Evolutionary conservation across 2,329 filamentous ascomycete species (phyloP).

Genomic region (Eutypella sp.): DNA sequence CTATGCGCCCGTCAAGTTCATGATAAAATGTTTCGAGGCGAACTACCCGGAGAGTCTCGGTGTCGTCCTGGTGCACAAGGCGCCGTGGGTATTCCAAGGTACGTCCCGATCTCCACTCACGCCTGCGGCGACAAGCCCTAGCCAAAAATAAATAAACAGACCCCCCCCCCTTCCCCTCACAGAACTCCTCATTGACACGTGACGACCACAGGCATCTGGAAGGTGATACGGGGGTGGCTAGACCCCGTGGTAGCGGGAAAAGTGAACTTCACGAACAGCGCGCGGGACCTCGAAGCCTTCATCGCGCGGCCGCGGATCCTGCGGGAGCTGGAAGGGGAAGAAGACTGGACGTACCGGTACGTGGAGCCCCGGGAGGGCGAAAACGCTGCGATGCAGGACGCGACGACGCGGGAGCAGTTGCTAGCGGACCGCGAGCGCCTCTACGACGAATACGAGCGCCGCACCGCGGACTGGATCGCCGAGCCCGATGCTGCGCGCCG

Average conservation of each 20-base stretch:
- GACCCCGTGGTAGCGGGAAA: slow-evolving; percentile 94
- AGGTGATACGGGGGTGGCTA: slow-evolving; percentile 90
- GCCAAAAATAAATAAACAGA: too few species aligned
- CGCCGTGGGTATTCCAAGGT: slow-evolving; percentile 96
- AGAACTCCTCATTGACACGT: slow-evolving; percentile 39
- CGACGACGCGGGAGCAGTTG: slow-evolving; percentile 57
- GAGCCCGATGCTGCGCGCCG: slow-evolving; percentile 41
- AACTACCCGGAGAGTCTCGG: slow-evolving; percentile 95
- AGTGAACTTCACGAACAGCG: slow-evolving; percentile 84
- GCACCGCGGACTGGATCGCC: slow-evolving; percentile 71
- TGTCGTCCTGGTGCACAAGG: slow-evolving; percentile 86
- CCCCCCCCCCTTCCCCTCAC: slow-evolving; percentile 34
- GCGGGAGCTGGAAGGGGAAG: slow-evolving; percentile 79
- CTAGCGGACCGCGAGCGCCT: slow-evolving; percentile 58
- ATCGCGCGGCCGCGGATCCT: slow-evolving; percentile 67
- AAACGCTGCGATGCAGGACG: slow-evolving; percentile 68
- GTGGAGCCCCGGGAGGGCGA: slow-evolving; percentile 71
- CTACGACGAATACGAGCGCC: slow-evolving; percentile 68
- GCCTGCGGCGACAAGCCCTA: too few species aligned
- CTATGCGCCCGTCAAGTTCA: slow-evolving; percentile 94
- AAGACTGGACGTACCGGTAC: slow-evolving; percentile 81
- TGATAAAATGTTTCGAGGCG: slow-evolving; percentile 99
- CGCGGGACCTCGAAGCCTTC: slow-evolving; percentile 72
- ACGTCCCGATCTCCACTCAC: slow-evolving; percentile 34
- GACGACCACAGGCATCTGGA: slow-evolving; percentile 74